phyloP scores from a whole-genome alignment of 1,284 basidiomycete genomes.

The Pascua sp. region DNA sequence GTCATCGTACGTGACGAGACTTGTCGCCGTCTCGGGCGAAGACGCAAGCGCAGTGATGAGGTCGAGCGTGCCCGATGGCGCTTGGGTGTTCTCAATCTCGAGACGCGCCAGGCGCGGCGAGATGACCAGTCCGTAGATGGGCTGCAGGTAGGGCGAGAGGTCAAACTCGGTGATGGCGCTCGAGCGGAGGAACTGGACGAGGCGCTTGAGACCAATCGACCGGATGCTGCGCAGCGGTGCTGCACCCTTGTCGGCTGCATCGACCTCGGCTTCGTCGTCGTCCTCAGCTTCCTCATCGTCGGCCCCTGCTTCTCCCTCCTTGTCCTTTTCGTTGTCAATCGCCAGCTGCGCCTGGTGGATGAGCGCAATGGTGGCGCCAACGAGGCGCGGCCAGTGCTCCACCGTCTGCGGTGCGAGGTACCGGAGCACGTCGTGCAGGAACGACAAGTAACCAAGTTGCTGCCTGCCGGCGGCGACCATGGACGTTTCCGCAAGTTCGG shows the following conservation, averaged over 20 bases:
- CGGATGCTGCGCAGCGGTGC: conserved; percentile 64
- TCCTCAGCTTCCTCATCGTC: conserved; percentile 43
- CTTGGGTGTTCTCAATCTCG: conserved; percentile 83
- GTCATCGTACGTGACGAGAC: conserved; percentile 68
- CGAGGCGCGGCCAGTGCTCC: conserved; percentile 66
- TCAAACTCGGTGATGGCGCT: conserved; percentile 61
- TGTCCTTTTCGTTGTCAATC: conserved; percentile 50
- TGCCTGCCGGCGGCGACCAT: conserved; percentile 61
- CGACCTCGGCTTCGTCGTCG: conserved; percentile 36
- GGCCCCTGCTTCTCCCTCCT: conserved; percentile 45
- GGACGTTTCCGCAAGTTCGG: conserved; percentile 10
- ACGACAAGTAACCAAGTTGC: conserved; percentile 73
- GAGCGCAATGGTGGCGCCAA: conserved; percentile 65
- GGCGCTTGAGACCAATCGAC: conserved; percentile 77
- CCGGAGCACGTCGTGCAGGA: conserved; percentile 79
- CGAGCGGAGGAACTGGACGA: conserved; percentile 81
- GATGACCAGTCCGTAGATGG: conserved; percentile 69
- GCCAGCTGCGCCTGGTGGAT: conserved; percentile 62
- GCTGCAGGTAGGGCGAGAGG: conserved; percentile 66
- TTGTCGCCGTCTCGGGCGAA: conserved; percentile 58
- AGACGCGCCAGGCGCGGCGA: conserved; percentile 74
- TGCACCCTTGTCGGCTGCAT: conserved; percentile 36
- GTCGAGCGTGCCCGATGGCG: conserved; percentile 84
- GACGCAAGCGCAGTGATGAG: conserved; percentile 77
- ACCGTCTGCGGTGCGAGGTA: conserved; percentile 70